Conservation (phyloP, 768 basidiomycete species). For the Psilocybe tampanensis region DNA sequence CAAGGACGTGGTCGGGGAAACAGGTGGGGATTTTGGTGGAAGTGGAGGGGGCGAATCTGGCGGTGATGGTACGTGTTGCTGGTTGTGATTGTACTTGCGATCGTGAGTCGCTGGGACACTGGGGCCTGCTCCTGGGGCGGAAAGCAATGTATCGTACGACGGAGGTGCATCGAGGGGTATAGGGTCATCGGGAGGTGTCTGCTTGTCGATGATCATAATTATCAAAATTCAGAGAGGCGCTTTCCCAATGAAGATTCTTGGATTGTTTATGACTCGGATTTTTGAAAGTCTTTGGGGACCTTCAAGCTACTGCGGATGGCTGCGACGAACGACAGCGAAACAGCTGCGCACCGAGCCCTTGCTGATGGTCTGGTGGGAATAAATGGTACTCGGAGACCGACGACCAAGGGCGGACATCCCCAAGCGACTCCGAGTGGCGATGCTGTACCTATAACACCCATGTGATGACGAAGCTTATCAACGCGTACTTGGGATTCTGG, state of each 20-base stretch:
- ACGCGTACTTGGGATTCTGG: neutral
- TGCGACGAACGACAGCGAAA: neutral
- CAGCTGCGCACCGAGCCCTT: neutral
- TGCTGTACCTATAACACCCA: neutral
- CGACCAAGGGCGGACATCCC: neutral
- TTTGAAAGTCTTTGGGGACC: neutral
- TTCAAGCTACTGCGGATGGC: neutral
- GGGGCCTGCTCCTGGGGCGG: neutral
- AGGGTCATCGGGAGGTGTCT: constrained; percentile 37
- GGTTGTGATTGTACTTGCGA: constrained; percentile 7
- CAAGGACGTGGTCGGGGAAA: constrained; percentile 11
- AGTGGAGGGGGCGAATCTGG: constrained; percentile 10
- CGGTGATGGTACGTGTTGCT: constrained; percentile 12
- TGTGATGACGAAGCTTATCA: neutral
- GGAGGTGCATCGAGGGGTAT: constrained; percentile 42
- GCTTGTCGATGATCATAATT: constrained; percentile 33
- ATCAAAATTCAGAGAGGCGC: too few relatives aligned
- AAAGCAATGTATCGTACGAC: constrained; percentile 35
- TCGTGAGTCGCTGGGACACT: constrained; percentile 2
- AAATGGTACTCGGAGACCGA: neutral
- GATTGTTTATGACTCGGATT: neutral
- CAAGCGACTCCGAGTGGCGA: neutral
- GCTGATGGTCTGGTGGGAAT: neutral
- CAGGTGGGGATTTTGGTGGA: constrained; percentile 11
- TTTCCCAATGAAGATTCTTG: too few relatives aligned